Percentiles rank a stretch among this genome's conserved stretches.
phyloP scores from a whole-genome alignment of 2,329 filamentous ascomycete genomes.

The Fusarium denticulatum region DNA sequence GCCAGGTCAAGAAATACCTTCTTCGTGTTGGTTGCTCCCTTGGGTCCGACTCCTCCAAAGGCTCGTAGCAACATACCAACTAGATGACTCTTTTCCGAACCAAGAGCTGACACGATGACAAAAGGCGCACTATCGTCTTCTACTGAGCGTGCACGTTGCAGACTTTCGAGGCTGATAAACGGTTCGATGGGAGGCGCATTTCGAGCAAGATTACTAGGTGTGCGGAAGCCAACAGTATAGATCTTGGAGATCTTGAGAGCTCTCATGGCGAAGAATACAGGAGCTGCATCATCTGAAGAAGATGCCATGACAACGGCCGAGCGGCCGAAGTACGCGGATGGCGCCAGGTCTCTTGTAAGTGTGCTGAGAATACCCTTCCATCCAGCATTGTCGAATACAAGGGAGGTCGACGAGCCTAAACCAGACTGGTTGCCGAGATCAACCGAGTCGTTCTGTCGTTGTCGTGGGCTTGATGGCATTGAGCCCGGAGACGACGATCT shows the following conservation, averaged over 20 bases:
- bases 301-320: conserved; percentile 80
- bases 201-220: conserved; percentile 66
- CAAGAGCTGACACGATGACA: conserved; percentile 81
- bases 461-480: conserved; percentile 59
- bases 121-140: conserved; percentile 72
- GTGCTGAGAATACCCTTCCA: conserved; percentile 89
- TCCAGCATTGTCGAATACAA: conserved; percentile 83
- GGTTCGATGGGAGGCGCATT: conserved; percentile 77
- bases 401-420: conserved; percentile 60
- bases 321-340: conserved; percentile 80
- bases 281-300: conserved; percentile 78
- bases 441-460: conserved; percentile 45
- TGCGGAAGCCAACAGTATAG: conserved; percentile 85
- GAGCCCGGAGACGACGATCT: conserved; percentile 59
- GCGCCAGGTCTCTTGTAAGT: conserved; percentile 82
- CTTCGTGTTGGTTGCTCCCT: conserved; percentile 52
- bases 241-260: conserved; percentile 81
- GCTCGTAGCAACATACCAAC: conserved; percentile 82
- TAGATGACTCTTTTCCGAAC: conserved; percentile 80
- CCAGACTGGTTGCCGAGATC: conserved; percentile 45
- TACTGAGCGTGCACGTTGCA: conserved; percentile 62
- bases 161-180: conserved; percentile 77
- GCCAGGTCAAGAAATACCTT: conserved; percentile 87
- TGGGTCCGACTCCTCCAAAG: conserved; percentile 60
- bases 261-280: conserved; percentile 80